Conservation (phyloP, 108 stramenopile genomes). For the Discostella stelligeroides region DNA sequence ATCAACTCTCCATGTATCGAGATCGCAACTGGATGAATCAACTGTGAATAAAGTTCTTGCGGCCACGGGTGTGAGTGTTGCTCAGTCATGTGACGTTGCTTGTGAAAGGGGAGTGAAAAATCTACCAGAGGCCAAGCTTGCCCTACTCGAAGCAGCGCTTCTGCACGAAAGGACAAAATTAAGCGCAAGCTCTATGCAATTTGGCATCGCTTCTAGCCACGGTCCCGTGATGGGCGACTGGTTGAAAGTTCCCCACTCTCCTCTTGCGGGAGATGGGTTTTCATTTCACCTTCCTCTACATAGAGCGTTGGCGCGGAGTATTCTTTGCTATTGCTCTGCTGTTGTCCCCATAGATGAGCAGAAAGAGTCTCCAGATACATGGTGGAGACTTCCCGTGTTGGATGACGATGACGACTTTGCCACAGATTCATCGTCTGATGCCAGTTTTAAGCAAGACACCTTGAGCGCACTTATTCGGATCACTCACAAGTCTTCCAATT, state of each 20-base stretch:
- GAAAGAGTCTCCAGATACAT: slow-evolving; percentile 51
- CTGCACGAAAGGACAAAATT: slow-evolving; percentile 48
- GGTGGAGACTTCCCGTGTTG: slow-evolving; percentile 88
- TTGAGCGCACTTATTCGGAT: slow-evolving; percentile 70
- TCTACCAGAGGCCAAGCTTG: slow-evolving; percentile 80
- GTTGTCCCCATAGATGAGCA: slow-evolving; percentile 68
- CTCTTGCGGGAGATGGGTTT: slow-evolving; percentile 79
- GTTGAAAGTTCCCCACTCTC: slow-evolving; percentile 88
- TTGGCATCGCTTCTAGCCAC: slow-evolving; percentile 35
- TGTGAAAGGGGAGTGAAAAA: slow-evolving; percentile 84
- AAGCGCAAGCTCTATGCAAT: slow-evolving; percentile 30
- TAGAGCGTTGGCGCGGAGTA: slow-evolving; percentile 77
- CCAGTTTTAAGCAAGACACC: slow-evolving; percentile 60
- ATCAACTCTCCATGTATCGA: slow-evolving; percentile 83
- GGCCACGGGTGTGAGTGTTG: slow-evolving; percentile 37
- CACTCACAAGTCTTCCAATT: slow-evolving; percentile 80
- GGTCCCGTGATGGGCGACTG: slow-evolving; percentile 86
- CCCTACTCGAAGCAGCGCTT: slow-evolving; percentile 78
- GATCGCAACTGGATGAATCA: slow-evolving; percentile 55
- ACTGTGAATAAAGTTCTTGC: slow-evolving; percentile 36
- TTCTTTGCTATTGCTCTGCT: slow-evolving; percentile 69
- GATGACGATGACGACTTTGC: slow-evolving; percentile 64
- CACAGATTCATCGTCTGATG: slow-evolving; percentile 15
- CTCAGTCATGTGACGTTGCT: slow-evolving; percentile 69
- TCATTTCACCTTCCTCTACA: slow-evolving; percentile 91